Evolutionary conservation across 2,329 filamentous ascomycete genomes (phyloP).

Genomic region (Sphaerulina musiva): DNA sequence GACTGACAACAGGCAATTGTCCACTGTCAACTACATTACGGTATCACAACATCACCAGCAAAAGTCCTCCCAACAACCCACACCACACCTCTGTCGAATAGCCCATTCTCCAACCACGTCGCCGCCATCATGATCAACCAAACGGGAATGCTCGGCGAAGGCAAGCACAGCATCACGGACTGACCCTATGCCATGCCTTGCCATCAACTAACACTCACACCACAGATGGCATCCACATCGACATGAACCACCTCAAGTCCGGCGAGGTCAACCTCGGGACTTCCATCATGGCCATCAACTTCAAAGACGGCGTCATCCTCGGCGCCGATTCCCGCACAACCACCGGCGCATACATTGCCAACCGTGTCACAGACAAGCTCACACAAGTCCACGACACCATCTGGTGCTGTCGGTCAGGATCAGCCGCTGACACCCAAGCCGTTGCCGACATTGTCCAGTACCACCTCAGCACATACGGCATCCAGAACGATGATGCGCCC

Average conservation of each 20-base stretch:
- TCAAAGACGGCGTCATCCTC: constrained; percentile 97
- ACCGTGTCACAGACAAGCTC: constrained; percentile 98
- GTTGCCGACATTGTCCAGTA: constrained; percentile 98
- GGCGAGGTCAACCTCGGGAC: constrained; percentile 98
- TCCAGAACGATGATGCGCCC: constrained; percentile 80
- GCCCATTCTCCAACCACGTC: not conserved
- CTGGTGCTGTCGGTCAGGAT: constrained; percentile 98
- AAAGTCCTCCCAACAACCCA: not conserved
- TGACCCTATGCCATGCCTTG: not conserved
- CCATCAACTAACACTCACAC: constrained; percentile 13
- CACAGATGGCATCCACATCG: constrained; percentile 94
- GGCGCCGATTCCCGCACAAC: constrained; percentile 96
- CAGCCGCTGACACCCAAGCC: constrained; percentile 93
- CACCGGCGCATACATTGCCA: constrained; percentile 95
- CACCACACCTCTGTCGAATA: not conserved
- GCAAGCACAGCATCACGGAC: constrained; percentile 20
- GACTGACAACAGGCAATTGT: too few species aligned
- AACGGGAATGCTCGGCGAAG: constrained; percentile 39
- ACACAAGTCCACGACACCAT: constrained; percentile 98
- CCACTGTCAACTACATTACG: not conserved
- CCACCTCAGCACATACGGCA: constrained; percentile 85
- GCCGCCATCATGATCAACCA: constrained; percentile 32
- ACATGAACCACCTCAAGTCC: constrained; percentile 98
- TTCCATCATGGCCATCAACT: constrained; percentile 99
- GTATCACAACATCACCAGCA: constrained; percentile 1